Evolutionary conservation across 129 eudicot species (phyloP), one percentile per base, ranked within the genome.

Genomic region (Chrysanthemum seticuspe): DNA sequence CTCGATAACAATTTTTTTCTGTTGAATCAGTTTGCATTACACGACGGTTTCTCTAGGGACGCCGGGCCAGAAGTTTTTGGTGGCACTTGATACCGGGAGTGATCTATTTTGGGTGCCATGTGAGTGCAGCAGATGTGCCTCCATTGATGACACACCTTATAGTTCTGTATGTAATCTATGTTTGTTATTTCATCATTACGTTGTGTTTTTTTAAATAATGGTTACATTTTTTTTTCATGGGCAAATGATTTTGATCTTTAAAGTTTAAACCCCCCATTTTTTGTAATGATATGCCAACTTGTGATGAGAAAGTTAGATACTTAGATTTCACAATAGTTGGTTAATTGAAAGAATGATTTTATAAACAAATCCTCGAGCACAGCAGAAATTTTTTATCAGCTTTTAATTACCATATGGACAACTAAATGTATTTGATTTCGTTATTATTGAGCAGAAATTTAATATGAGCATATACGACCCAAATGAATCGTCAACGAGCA

Each of bases 101-200:
- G 97, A 91, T 76, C 74, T 91, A 56, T 91, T 91, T 60, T 91
- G 97, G 97, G 90, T 91, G 77, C 97, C 97, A 48, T 91, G 97
- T 67, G 90, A 80, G 53, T 91, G 97, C 73, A 67, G 60, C 58
- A 76, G 77, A 73, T 91, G 96, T 77, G 97, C 92, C 63, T 78
- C 90, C 15, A 62, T 69, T 31, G 87, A 80, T 65, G 79, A 77
- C 73, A 70, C 89, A 19, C 83, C 83, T 74, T 74, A 75, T 70
- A 81, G 58, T 81, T 72, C 85, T 81, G 97, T 88, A 82, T 74
- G 96, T 81, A 68, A 70, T 61, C 45, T 45, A 6, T 44, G 23
- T 71, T 50, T n/a, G 7, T 56, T 9, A 7, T 36, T 16, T 63
- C 55, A 29, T 21, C 6, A 50, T 29, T 6, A 31, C 45, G 4